Evolutionary conservation across 805 yeast genomes (phyloP), one percentile per base, ranked within the genome.

Genomic region (Candida maltosa): DNA sequence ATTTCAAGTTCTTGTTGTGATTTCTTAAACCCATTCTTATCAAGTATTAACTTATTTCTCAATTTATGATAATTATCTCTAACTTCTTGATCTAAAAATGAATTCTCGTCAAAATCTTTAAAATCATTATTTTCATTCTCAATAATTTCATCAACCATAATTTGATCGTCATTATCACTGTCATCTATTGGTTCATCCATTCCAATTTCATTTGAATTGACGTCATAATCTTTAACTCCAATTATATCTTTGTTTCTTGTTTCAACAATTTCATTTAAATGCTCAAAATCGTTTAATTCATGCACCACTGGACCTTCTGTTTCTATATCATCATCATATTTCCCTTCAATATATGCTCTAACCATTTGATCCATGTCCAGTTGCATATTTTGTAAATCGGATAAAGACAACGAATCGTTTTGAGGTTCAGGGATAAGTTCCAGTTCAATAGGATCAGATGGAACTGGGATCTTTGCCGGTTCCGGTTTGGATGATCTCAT

Each of bases 321-420:
- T 16, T 60, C 66, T 7, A 74, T 54, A 44, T 80, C 84, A 40
- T 76, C 84, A 47, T 79, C 83, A 47, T 76, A 78, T 44, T 73
- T 52, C 1, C 85, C 86, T 16, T 66, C 45, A n/a, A 67, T 59
- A 44, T 80, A 80, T 1, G 83, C 83, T 34, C 69, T 65, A 0
- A 76, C 83, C 80, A 79, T 73, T 3, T 73, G 67, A 32, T 77
- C 82, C 44, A 73, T 38, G 45, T 76, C 73, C 14, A 62, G 62
- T 16, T 66, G 69, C 19, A 74, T 39, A 2, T 64, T 45, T 7
- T 48, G 52, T 44, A 64, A 73, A 40, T 76, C 80, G 6, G 68
- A 42, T 1, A 55, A 40, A 3, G 67, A n/a, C 16, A 17, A 16
- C 12, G 12, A 14, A 8, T 15, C 11, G 15, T 15, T 12, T 16